phyloP scores from a whole-genome alignment of 768 basidiomycete genomes.

The Mycena sanguinolenta region DNA sequence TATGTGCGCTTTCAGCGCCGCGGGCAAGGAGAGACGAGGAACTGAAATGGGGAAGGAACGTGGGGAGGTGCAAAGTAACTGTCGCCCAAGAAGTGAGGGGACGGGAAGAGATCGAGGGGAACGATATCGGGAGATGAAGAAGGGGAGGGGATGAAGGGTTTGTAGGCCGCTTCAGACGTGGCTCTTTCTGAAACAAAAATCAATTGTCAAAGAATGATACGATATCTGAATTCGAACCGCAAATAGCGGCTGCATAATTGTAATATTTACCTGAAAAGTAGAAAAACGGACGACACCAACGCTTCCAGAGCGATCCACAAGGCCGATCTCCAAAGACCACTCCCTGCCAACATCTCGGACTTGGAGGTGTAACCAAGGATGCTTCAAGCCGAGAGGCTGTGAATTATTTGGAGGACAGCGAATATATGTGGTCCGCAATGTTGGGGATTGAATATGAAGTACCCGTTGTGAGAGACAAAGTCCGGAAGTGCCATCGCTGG shows the following conservation, averaged over 20 bases:
- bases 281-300: conserved; percentile 76
- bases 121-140: conserved; percentile 78
- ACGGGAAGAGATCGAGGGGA: conserved; percentile 67
- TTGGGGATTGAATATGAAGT: conserved; percentile 85
- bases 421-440: conserved; percentile 75
- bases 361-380: conserved; percentile 83
- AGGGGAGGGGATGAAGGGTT: conserved; percentile 60
- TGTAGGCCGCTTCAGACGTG: conserved; percentile 59
- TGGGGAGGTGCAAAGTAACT: conserved; percentile 70
- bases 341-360: conserved; percentile 75
- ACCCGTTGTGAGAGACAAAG: conserved; percentile 71
- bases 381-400: conserved; percentile 68
- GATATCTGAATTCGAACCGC: background rate
- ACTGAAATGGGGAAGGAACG: conserved; percentile 72
- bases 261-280: conserved; percentile 80
- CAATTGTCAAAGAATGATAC: conserved; percentile 20
- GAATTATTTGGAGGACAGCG: conserved; percentile 63
- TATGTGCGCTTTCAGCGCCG: conserved; percentile 34
- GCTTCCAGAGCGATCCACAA: conserved; percentile 73
- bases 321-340: conserved; percentile 83
- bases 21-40: conserved; percentile 54
- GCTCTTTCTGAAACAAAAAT: conserved; percentile 61
- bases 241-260: background rate
- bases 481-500: conserved; percentile 15
- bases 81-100: conserved; percentile 81